A percentile compares a stretch with the other conserved stretches of the same genome.
Evolutionary conservation across 164 flowering plant species (phyloP).

Genomic region (Magnolia kwangsiensis): DNA sequence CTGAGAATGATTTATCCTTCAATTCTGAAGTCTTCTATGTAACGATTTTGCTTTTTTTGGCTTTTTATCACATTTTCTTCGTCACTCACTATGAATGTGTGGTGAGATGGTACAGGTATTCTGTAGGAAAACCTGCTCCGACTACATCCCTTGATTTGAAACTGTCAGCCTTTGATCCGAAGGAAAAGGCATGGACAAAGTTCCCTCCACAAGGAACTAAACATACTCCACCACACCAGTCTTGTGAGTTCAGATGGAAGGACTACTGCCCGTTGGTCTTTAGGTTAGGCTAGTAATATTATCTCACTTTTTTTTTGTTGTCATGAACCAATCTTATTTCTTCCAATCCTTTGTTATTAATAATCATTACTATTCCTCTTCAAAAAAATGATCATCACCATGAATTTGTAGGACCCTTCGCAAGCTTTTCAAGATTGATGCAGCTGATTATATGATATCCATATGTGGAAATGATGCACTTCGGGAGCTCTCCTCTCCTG

Average conservation of each 20-base stretch:
- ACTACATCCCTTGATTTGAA: slow-evolving; percentile 58
- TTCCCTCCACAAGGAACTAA: slow-evolving; percentile 84
- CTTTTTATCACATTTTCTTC: background rate
- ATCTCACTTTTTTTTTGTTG: background rate
- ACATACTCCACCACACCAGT: slow-evolving; percentile 81
- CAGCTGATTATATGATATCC: slow-evolving; percentile 95
- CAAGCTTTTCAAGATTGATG: slow-evolving; percentile 82
- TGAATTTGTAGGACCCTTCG: slow-evolving; percentile 62
- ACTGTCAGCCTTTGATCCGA: slow-evolving; percentile 79
- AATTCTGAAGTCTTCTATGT: background rate
- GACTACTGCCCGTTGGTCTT: slow-evolving; percentile 88
- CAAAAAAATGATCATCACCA: no score
- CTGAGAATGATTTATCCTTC: background rate
- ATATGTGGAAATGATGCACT: slow-evolving; percentile 95
- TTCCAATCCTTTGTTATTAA: background rate
- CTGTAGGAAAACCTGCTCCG: slow-evolving; percentile 80
- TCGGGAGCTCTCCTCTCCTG: slow-evolving; percentile 91
- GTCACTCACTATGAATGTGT: background rate
- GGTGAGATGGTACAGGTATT: slow-evolving; percentile 47
- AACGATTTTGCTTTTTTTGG: background rate
- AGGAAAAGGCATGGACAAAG: slow-evolving; percentile 77
- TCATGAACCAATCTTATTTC: background rate
- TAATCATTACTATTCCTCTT: background rate
- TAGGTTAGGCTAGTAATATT: slow-evolving; percentile 38
- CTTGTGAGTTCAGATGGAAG: slow-evolving; percentile 81